Base-by-base conservation (phyloP, 2,329 filamentous ascomycete genomes). In the Fusarium pseudonygamai region DNA sequence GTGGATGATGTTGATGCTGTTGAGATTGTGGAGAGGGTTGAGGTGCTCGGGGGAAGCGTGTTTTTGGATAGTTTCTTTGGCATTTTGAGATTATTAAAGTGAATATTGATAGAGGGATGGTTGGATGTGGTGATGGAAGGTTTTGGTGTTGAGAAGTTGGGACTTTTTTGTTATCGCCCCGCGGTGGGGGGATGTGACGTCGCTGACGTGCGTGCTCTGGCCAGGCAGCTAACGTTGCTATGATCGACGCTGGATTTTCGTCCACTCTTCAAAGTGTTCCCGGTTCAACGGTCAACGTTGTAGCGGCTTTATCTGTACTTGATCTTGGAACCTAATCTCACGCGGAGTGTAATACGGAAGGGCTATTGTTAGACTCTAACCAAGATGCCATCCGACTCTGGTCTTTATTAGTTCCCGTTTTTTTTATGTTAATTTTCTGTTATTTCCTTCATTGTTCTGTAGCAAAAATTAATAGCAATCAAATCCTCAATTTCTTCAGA, bases 1-100 rank as follows among this genome's bases (percentile, higher is more conserved):
- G 45, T 59, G 20, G 71, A 42, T 16, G 36, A 84, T 82, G 69
- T 83, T 80, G 75, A 76, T 11, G 56, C 49, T 16, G 40, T 85
- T 80, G 78, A 76, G 37, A 67, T 70, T 22, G 74, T 72, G 47
- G 76, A 73, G 70, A 76, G 49, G 34, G 67, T 72, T 20, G 72
- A 72, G 14, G 75, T 64, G 43, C 75, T 75, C 45, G 65, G 59
- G 20, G 76, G 63, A n/a, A 77, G 67, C 7, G 70, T 65, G 30
- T 73, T 71, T 12, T 80, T 82, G 61, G 80, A 78, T 46, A 80
- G 79, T 59, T 81, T 82, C 67, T 77, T 78, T 18, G 79, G 80
- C 80, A 82, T 81, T 13, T 26, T 72, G 59, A 10, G 30, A 24
- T 50, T 50, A 2, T 1, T 20, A 12, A 15, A 13, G n/a, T 4